A percentile compares a stretch with the other conserved stretches of the same genome.
phyloP scores from a whole-genome alignment of 805 yeast species.

The Starmerella potacharoeniae region DNA sequence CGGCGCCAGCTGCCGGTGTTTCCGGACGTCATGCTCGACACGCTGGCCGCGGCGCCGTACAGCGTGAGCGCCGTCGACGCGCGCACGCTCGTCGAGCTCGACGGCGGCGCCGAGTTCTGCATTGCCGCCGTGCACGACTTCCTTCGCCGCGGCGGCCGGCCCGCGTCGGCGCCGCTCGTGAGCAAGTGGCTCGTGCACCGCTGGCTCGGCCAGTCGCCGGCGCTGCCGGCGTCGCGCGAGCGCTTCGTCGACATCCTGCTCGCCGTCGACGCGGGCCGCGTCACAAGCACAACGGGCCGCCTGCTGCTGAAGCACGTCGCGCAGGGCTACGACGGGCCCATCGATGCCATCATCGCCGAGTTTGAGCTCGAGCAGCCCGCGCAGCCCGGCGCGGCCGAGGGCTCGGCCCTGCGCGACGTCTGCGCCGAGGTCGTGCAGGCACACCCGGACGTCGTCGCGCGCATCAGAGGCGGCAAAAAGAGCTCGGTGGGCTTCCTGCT shows the following conservation, averaged over 20 bases:
- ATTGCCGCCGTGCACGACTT: conserved; percentile 31
- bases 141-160: conserved; percentile 18
- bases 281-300: conserved; percentile 63
- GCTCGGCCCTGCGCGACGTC: conserved; percentile 32
- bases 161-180: conserved; percentile 32
- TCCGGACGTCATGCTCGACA: conserved; percentile 48
- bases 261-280: conserved; percentile 35
- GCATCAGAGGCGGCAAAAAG: conserved; percentile 47
- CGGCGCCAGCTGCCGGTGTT: conserved; percentile 36
- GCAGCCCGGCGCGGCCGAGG: conserved; percentile 24
- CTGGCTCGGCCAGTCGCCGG: conserved; percentile 55
- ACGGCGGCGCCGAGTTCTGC: conserved; percentile 24
- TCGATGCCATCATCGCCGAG: conserved; percentile 41
- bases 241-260: conserved; percentile 46
- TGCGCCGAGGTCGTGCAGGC: conserved; percentile 38
- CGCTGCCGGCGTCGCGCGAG: conserved; percentile 33
- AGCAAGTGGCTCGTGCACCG: conserved; percentile 81
- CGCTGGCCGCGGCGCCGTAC: conserved; percentile 41
- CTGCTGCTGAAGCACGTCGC: conserved; percentile 48
- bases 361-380: conserved; percentile 33
- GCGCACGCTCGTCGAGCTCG: conserved; percentile 49
- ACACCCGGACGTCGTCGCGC: conserved; percentile 45
- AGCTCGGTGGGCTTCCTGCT: conserved; percentile 64
- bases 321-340: conserved; percentile 14
- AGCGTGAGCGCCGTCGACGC: conserved; percentile 63